phyloP scores from a whole-genome alignment of 169 alveolate species.

The Perkinsus olseni region DNA sequence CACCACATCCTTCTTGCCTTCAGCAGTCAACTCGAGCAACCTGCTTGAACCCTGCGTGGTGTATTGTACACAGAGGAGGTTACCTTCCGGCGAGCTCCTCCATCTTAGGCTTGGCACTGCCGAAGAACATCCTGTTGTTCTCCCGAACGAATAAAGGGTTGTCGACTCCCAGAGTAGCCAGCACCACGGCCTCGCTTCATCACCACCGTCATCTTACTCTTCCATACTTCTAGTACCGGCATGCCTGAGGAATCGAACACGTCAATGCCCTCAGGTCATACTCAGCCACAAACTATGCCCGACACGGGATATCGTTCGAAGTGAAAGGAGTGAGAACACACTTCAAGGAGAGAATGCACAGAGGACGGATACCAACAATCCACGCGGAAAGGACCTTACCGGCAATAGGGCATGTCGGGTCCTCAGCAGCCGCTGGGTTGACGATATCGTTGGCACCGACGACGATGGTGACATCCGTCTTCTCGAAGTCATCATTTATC shows the following conservation, averaged over 20 bases:
- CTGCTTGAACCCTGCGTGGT: neutral
- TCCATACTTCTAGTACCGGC: slow-evolving; percentile 80
- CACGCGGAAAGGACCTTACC: too few species aligned
- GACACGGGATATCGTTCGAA: too few species aligned
- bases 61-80: neutral
- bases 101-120: slow-evolving; percentile 47
- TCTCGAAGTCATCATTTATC: slow-evolving; percentile 52
- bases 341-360: too few species aligned
- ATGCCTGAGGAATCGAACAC: too few species aligned
- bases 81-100: slow-evolving; percentile 6
- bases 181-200: slow-evolving; percentile 65
- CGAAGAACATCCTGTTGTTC: slow-evolving; percentile 61
- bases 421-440: slow-evolving; percentile 58
- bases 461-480: slow-evolving; percentile 59
- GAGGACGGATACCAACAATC: too few species aligned
- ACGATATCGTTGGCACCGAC: slow-evolving; percentile 81
- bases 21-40: neutral
- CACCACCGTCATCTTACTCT: slow-evolving; percentile 55
- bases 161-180: slow-evolving; percentile 72
- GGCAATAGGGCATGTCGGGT: slow-evolving; percentile 10
- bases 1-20: neutral
- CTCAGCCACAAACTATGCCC: slow-evolving; percentile 26
- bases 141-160: slow-evolving; percentile 66
- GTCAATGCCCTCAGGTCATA: too few species aligned
- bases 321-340: too few species aligned